Base-by-base conservation (phyloP, 1,284 basidiomycete species). In the Lentinula novae-zelandiae region DNA sequence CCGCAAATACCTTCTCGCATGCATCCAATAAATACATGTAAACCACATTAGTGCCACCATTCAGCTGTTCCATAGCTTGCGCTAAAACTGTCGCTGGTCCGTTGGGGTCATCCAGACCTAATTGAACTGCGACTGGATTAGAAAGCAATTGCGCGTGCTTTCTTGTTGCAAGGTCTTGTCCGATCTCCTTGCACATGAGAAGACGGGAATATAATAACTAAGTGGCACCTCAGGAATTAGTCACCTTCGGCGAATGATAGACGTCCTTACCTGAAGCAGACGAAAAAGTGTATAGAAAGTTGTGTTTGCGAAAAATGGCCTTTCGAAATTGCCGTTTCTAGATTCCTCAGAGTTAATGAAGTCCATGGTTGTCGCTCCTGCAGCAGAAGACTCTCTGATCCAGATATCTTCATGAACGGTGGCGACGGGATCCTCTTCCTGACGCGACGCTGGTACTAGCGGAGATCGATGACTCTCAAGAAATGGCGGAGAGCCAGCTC, bases 1-100 rank as follows among this genome's bases (percentile, higher is more conserved):
- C 90, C 69, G 95, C 93, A 70, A 98, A 98, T 54, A 97, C 74
- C 78, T 93, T 93, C 75, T 97, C 95, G 71, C 92, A 93, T n/a
- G 94, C 89, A 63, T 91, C 93, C 50, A 98, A 80, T 52, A 97
- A 81, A 69, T 96, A 95, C 75, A 87, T 81, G 76, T 98, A 98
- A 65, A 94, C 88, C 72, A 89, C 79, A 65, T 88, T 86, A 34
- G 75, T 71, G 39, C 75, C 75, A 42, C 75, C 75, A 57, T 68
- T 77, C 76, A 13, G 80, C 31, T 56, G 54, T 60, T 84, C 84
- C 67, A 83, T 79, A 7, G 85, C 82, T 68, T 89, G 87, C 42
- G 79, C 77, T 4, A 91, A 79, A 10, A 91, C 77, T 17, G 82
- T 79, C 67, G 90, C 74, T 70, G 87, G 80, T 65, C 95, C 78